Percentiles rank a stretch among this genome's conserved stretches.
These are phyloP conservation scores for Aspergillus indologenus DNA, from an alignment of 495 filamentous ascomycete genomes.

Conservation along the genomic window DNA sequence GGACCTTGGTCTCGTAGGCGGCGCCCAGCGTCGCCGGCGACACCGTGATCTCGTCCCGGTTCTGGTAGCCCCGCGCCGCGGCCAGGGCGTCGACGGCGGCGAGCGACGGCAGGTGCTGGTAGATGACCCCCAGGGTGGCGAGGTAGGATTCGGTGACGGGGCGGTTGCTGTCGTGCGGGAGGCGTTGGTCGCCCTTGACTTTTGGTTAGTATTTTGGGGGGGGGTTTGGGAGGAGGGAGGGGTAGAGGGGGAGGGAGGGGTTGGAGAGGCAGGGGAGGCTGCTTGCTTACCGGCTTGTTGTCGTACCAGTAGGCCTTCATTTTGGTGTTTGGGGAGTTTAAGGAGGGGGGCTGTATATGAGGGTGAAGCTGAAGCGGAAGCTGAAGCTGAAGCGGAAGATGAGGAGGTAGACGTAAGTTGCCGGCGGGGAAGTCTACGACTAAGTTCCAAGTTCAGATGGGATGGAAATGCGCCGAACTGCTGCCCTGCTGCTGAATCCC, in stretches of 20 bases:
- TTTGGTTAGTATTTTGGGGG: slow-evolving; percentile 11
- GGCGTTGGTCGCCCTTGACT: slow-evolving; percentile 82
- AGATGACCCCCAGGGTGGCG: slow-evolving; percentile 70
- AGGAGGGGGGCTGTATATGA: no score
- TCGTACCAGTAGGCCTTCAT: slow-evolving; percentile 89
- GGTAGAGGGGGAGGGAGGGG: not conserved
- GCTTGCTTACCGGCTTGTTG: slow-evolving; percentile 63
- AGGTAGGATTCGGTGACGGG: slow-evolving; percentile 60
- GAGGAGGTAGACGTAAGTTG: not conserved
- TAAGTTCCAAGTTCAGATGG: slow-evolving; percentile 11
- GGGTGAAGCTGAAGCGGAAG: not conserved
- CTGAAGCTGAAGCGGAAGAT: not conserved
- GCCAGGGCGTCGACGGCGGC: slow-evolving; percentile 70
- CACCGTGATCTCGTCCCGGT: slow-evolving; percentile 90
- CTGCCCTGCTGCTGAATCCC: slow-evolving; percentile 48
- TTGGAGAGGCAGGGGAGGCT: not conserved
- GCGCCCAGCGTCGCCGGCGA: slow-evolving; percentile 84
- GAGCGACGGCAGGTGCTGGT: slow-evolving; percentile 64
- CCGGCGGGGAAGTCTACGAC: slow-evolving; percentile 2
- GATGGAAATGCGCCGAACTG: slow-evolving; percentile 36
- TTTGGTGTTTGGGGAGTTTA: slow-evolving; percentile 25
- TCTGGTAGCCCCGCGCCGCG: slow-evolving; percentile 75
- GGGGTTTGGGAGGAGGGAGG: not conserved
- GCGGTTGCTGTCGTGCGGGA: slow-evolving; percentile 80
- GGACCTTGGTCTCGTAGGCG: slow-evolving; percentile 79